Conservation (phyloP, 2,329 filamentous ascomycete species). For the Capronia americana region DNA sequence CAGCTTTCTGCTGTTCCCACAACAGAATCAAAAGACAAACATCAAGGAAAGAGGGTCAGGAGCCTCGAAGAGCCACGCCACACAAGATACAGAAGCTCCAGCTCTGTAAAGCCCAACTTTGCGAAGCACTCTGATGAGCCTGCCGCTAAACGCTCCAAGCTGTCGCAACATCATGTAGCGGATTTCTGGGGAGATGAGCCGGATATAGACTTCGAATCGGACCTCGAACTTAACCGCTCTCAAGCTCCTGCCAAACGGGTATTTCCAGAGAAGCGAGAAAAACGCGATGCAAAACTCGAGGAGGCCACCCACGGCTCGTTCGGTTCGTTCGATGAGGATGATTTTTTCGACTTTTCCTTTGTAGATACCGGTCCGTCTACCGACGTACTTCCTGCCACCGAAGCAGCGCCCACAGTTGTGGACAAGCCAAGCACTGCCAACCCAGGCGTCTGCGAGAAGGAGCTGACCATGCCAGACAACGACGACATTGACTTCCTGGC, state of each 20-base stretch:
- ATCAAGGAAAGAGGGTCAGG: background rate
- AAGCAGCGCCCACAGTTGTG: background rate
- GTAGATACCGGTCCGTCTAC: background rate
- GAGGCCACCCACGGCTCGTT: conserved; percentile 3
- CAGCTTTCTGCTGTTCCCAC: background rate
- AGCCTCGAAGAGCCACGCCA: background rate
- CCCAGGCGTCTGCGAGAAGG: background rate
- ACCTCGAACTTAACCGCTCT: background rate
- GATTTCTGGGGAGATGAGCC: background rate
- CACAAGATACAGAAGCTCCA: background rate
- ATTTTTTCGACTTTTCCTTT: conserved; percentile 11
- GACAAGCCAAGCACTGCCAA: background rate
- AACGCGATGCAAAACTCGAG: background rate
- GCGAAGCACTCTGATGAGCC: conserved; percentile 14
- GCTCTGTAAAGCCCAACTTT: background rate
- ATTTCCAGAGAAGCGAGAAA: background rate
- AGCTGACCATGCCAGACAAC: conserved; percentile 3
- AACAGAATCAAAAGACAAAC: conserved; percentile 1
- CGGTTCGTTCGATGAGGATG: conserved; percentile 4
- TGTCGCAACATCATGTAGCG: background rate
- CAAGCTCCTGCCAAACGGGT: background rate
- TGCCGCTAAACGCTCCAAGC: conserved; percentile 18
- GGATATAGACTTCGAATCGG: conserved; percentile 3
- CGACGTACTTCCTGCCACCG: background rate
- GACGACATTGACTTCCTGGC: conserved; percentile 13